Base-by-base conservation (phyloP, 192 early-diverging fungal species). In the Mortierella antarctica region DNA sequence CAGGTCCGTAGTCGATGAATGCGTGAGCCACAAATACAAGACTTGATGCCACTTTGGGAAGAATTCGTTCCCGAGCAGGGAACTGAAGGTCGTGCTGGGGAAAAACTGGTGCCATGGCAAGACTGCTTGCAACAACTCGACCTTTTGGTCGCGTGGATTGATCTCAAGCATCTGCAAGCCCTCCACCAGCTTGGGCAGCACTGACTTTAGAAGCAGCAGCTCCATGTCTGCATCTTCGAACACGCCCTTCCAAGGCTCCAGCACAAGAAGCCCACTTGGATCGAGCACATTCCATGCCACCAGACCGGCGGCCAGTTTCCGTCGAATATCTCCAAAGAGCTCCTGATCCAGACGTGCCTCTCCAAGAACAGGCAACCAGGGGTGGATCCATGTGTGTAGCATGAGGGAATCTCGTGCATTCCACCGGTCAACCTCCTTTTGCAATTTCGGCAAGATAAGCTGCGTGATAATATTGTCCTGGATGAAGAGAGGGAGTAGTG, bases 381-480 rank as follows among this genome's bases (percentile, higher is more conserved):
- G 94, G 67, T 92, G 93, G 8, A 95, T 69, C 94, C 94, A 96
- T 9, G 82, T 85, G 65, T 96, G 93, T 2, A 93, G 75, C 78
- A 87, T 87, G n/a, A 81, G 72, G 4, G 79, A 73, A 62, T 90
- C 86, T 2, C 76, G 73, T 15, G 91, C 91, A 52, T 88, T 86
- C 92, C 92, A 95, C 11, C 84, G 61, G 1, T 89, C 87, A 8
- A 97, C 82, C 13, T 86, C 88, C 42, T 82, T 78, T 7, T 68
- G 63, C 4, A 97, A 83, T 66, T 97, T 97, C 12, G 95, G 95
- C 45, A 96, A 48, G 10, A 97, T 81, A 17, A 96, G 88, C 69
- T 96, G 94, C 41, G 92, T 86, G 17, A 95, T 76, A 17, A 96
- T 91, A 73, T 95, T 93, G 60, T 88, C 84, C 18, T 85, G 86